Evolutionary conservation across 768 basidiomycete genomes (phyloP).

Genomic region (Tricholoma matsutake): DNA sequence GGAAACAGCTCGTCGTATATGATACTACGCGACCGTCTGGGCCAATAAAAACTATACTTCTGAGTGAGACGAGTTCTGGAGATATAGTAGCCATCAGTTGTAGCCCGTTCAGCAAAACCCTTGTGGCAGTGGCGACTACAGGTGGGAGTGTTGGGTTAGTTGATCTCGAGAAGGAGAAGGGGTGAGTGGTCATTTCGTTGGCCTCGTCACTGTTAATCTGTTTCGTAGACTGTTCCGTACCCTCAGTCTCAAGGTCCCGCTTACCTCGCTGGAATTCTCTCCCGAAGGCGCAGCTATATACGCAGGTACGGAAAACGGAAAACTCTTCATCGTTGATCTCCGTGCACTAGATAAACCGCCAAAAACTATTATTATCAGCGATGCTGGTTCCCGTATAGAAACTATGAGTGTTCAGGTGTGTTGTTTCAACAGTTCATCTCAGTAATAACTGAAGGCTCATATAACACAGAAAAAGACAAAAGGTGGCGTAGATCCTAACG

Average conservation of each 20-base stretch:
- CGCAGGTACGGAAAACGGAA: conserved; percentile 62
- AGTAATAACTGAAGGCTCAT: neutral
- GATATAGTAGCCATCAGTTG: conserved; percentile 55
- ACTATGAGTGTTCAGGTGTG: conserved; percentile 57
- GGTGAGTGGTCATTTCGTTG: conserved; percentile 36
- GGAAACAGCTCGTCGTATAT: conserved; percentile 54
- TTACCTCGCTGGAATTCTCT: conserved; percentile 67
- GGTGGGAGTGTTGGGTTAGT: conserved; percentile 55
- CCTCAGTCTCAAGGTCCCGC: conserved; percentile 45
- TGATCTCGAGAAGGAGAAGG: conserved; percentile 74
- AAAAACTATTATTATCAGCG: conserved; percentile 49
- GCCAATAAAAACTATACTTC: conserved; percentile 49
- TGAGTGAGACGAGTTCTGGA: conserved; percentile 43
- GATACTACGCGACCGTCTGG: conserved; percentile 57
- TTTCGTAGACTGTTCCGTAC: conserved; percentile 54
- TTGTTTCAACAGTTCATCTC: conserved; percentile 7
- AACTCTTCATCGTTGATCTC: conserved; percentile 59
- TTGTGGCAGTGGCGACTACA: conserved; percentile 56
- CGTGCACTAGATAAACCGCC: conserved; percentile 66
- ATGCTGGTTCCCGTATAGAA: conserved; percentile 43
- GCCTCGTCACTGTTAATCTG: neutral
- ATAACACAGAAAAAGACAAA: conserved; percentile 20
- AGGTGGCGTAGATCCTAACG: conserved; percentile 11
- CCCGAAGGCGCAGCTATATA: conserved; percentile 66
- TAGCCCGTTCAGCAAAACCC: conserved; percentile 76